Percentiles rank a stretch among this genome's conserved stretches.
Evolutionary conservation across 1,139 yeast species (phyloP).

Genomic region (Geotrichum klebahnii): DNA sequence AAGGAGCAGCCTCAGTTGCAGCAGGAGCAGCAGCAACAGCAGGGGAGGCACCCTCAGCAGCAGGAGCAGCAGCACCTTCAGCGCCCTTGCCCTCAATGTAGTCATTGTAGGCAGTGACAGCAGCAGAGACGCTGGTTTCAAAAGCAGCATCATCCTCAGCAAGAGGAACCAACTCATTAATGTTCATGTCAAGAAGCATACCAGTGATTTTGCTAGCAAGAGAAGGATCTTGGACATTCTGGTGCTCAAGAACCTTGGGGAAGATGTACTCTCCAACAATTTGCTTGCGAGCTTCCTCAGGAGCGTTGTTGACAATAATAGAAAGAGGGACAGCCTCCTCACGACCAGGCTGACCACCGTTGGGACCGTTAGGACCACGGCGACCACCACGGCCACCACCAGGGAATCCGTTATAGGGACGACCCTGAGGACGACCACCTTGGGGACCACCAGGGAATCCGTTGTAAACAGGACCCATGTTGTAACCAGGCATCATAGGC

Average conservation of each 20-base stretch:
- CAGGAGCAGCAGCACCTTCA: conserved; percentile 17
- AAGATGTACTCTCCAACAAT: conserved; percentile 96
- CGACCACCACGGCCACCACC: conserved; percentile 28
- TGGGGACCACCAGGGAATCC: conserved; percentile 47
- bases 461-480: conserved; percentile 75
- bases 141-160: conserved; percentile 81
- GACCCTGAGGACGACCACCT: conserved; percentile 39
- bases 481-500: conserved; percentile 47
- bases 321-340: conserved; percentile 32
- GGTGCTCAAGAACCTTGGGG: conserved; percentile 86
- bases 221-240: conserved; percentile 74
- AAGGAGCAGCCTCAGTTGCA: conserved; percentile 19
- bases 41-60: conserved; percentile 17
- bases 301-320: conserved; percentile 40
- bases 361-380: conserved; percentile 27
- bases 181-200: conserved; percentile 95
- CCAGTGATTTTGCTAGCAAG: conserved; percentile 99
- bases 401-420: conserved; percentile 26
- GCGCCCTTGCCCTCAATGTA: conserved; percentile 33
- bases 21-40: conserved; percentile 22
- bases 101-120: conserved; percentile 64
- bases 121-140: conserved; percentile 90
- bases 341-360: conserved; percentile 23
- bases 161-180: conserved; percentile 82
- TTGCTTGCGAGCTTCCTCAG: conserved; percentile 89